Evolutionary conservation across 2,329 filamentous ascomycete species (phyloP).

Genomic region (Diaporthe sp.): DNA sequence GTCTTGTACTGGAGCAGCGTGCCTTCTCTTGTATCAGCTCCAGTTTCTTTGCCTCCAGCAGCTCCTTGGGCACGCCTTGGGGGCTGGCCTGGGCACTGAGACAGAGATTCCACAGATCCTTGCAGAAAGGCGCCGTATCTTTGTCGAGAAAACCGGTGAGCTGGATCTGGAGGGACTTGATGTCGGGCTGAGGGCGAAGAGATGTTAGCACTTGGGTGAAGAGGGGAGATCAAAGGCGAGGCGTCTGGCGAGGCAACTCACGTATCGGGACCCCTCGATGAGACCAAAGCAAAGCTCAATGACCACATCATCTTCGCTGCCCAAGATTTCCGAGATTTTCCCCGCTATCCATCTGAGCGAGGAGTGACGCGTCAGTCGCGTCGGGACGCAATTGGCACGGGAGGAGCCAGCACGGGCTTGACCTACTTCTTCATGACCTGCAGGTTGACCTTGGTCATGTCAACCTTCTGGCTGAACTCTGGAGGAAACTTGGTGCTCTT

Average conservation of each 20-base stretch:
- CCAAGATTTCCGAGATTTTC: constrained; percentile 86
- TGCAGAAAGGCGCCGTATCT: constrained; percentile 88
- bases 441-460: constrained; percentile 96
- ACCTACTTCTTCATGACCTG: constrained; percentile 97
- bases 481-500: constrained; percentile 93
- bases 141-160: constrained; percentile 96
- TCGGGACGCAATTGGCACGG: neutral
- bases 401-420: neutral
- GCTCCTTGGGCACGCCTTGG: constrained; percentile 91
- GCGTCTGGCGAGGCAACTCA: constrained; percentile 57
- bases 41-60: constrained; percentile 94
- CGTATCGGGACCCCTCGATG: constrained; percentile 79
- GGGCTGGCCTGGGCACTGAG: constrained; percentile 89
- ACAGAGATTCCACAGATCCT: constrained; percentile 91
- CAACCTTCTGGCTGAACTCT: constrained; percentile 95
- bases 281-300: constrained; percentile 83
- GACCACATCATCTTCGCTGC: constrained; percentile 95
- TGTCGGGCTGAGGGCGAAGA: constrained; percentile 77
- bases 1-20: constrained; percentile 34
- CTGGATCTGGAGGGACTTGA: constrained; percentile 94
- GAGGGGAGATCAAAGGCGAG: neutral
- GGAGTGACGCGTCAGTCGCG: constrained; percentile 32
- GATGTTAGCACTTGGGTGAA: constrained; percentile 38
- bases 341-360: constrained; percentile 86
- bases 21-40: constrained; percentile 97